phyloP scores from a whole-genome alignment of 192 early-diverging fungal species.

The Radiomyces spectabilis region DNA sequence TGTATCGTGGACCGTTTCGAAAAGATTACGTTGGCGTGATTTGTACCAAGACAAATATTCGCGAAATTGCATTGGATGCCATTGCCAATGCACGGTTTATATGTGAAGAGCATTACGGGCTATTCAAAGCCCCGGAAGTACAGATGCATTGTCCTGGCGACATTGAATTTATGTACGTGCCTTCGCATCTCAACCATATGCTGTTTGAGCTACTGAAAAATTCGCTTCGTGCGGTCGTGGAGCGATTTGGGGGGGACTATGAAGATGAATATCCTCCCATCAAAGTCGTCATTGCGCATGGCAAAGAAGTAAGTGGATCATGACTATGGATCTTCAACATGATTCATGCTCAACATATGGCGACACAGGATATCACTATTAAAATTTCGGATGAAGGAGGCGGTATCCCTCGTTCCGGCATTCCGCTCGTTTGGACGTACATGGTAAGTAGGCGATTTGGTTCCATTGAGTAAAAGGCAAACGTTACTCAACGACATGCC shows the following conservation, averaged over 20 bases:
- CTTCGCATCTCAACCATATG: slow-evolving; percentile 94
- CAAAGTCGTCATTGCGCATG: slow-evolving; percentile 84
- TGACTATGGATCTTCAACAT: no score
- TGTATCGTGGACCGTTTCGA: slow-evolving; percentile 55
- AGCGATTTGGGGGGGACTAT: slow-evolving; percentile 75
- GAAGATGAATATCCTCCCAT: slow-evolving; percentile 86
- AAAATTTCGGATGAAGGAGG: slow-evolving; percentile 96
- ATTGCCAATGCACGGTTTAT: slow-evolving; percentile 85
- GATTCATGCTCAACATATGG: no score
- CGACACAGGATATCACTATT: slow-evolving; percentile 84
- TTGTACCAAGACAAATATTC: slow-evolving; percentile 79
- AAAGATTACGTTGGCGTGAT: slow-evolving; percentile 90
- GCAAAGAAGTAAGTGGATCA: slow-evolving; percentile 65
- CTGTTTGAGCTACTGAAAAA: slow-evolving; percentile 98
- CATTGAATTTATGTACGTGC: slow-evolving; percentile 94
- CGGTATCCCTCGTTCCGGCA: slow-evolving; percentile 82
- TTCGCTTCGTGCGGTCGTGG: slow-evolving; percentile 90
- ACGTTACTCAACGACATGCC: not conserved
- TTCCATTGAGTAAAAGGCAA: not conserved
- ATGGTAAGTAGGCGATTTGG: slow-evolving; percentile 54
- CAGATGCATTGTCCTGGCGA: slow-evolving; percentile 64
- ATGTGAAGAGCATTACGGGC: slow-evolving; percentile 84
- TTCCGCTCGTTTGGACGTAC: slow-evolving; percentile 92
- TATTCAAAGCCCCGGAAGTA: slow-evolving; percentile 77
- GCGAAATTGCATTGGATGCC: slow-evolving; percentile 79